Percentiles rank a stretch among this genome's conserved stretches.
phyloP scores from a whole-genome alignment of 1,284 basidiomycete species.

The Hemileia vastatrix region DNA sequence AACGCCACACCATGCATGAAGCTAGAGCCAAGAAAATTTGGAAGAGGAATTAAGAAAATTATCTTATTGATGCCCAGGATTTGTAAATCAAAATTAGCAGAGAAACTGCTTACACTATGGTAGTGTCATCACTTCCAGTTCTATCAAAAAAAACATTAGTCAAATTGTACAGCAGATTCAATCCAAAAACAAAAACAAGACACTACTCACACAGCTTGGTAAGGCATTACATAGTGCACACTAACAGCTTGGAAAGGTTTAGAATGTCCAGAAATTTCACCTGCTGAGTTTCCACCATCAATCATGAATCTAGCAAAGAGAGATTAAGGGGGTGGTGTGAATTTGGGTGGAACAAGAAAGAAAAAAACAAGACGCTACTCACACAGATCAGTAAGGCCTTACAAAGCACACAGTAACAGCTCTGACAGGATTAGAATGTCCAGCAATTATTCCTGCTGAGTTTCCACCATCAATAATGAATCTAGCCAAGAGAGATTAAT shows the following conservation, averaged over 20 bases:
- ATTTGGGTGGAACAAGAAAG: too few relatives aligned
- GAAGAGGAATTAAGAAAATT: too few relatives aligned
- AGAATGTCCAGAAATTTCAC: too few relatives aligned
- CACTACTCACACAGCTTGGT: constrained; percentile 58
- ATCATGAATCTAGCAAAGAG: constrained; percentile 76
- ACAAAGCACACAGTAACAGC: constrained; percentile 81
- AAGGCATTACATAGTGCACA: constrained; percentile 81
- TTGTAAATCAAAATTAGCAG: too few relatives aligned
- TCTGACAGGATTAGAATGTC: constrained; percentile 88
- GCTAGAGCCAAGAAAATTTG: too few relatives aligned
- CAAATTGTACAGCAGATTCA: neutral
- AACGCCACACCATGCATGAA: constrained; percentile 52
- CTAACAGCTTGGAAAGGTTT: constrained; percentile 60
- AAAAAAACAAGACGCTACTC: neutral
- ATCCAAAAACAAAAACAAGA: neutral
- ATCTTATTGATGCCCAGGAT: too few relatives aligned
- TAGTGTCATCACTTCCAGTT: constrained; percentile 60
- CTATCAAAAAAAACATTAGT: constrained; percentile 8
- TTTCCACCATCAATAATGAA: constrained; percentile 65
- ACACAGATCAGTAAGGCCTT: constrained; percentile 77
- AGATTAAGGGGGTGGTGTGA: constrained; percentile 64
- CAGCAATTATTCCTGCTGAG: constrained; percentile 81
- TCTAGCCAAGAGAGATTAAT: constrained; percentile 81
- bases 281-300: constrained; percentile 66
- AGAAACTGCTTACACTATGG: constrained; percentile 77